Evolutionary conservation across 2,329 filamentous ascomycete species (phyloP), one percentile per base, ranked within the genome.

Genomic region (Verticillium albo-atrum): DNA sequence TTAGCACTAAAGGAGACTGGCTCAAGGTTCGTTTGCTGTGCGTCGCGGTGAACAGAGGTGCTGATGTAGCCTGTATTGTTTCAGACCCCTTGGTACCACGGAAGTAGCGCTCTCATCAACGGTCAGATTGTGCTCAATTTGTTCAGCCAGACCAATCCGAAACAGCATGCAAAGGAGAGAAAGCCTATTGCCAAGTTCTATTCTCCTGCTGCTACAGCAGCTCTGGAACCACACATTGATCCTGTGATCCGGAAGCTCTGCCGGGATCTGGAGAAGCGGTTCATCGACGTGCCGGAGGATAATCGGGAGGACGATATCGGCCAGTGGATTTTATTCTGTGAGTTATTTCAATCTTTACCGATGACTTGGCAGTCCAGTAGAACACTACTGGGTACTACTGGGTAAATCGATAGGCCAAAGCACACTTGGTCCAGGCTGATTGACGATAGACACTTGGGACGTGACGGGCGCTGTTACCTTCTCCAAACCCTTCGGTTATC

Each of bases 381-480:
- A n/a, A n/a, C n/a, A n/a, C n/a, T n/a, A n/a, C n/a, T n/a, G n/a
- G n/a, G n/a, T n/a, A n/a, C n/a, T n/a, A n/a, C n/a, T n/a, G n/a
- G n/a, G n/a, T n/a, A n/a, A n/a, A n/a, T n/a, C n/a, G n/a, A n/a
- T 15, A 3, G 34, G 35, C 32, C 54, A n/a, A 30, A 6, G n/a
- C 47, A 20, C 5, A 9, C 3, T 10, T 27, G n/a, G 15, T n/a
- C 4, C 1, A 3, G 9, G n/a, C 35, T 42, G 35, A 42, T n/a
- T 20, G n/a, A 23, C 9, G 2, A 5, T 32, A 70, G 69, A 64
- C 55, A 65, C 74, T 3, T 77, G 75, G 68, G 77, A 80, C 61
- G 71, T 78, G 4, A 72, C 79, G 56, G 76, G 76, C 25, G 70
- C 74, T 47, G 64, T 78, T 20, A 75, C 74, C 20, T 80, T 77